Conservation (phyloP, 495 filamentous ascomycete genomes). For the Mytilinidion resinicola region DNA sequence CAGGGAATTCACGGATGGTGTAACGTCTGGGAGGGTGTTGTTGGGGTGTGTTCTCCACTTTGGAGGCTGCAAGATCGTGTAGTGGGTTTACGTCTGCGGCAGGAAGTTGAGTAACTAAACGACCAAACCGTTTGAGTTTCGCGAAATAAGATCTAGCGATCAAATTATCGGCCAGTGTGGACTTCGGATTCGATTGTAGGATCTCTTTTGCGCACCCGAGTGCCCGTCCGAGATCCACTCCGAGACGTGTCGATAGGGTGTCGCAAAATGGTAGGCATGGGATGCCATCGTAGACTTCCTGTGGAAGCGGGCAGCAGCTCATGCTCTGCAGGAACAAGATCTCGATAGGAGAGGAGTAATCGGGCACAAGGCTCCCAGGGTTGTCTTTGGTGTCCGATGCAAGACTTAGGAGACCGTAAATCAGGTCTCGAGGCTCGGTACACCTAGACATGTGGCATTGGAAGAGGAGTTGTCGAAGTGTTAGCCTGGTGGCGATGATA, state of each 20-base stretch:
- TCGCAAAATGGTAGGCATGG: slow-evolving; percentile 2
- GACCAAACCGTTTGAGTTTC: neutral
- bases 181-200: neutral
- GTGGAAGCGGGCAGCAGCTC: neutral
- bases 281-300: neutral
- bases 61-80: neutral
- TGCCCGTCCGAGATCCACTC: neutral
- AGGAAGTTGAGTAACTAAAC: neutral
- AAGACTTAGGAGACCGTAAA: slow-evolving; percentile 1
- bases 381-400: neutral
- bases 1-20: neutral
- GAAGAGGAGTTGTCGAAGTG: slow-evolving; percentile 1
- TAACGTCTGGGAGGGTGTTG: neutral
- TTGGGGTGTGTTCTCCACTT: neutral
- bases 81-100: neutral
- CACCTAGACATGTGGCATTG: slow-evolving; percentile 5
- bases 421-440: neutral
- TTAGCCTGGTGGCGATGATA: slow-evolving; percentile 2
- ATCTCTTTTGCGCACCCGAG: slow-evolving; percentile 1
- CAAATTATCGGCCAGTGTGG: neutral
- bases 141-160: neutral
- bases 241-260: neutral
- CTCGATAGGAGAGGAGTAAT: neutral
- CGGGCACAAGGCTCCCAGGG: neutral
- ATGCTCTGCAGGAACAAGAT: slow-evolving; percentile 2